Conservation (phyloP, 2,329 filamentous ascomycete genomes). For the Dothideomycetes sp. region DNA sequence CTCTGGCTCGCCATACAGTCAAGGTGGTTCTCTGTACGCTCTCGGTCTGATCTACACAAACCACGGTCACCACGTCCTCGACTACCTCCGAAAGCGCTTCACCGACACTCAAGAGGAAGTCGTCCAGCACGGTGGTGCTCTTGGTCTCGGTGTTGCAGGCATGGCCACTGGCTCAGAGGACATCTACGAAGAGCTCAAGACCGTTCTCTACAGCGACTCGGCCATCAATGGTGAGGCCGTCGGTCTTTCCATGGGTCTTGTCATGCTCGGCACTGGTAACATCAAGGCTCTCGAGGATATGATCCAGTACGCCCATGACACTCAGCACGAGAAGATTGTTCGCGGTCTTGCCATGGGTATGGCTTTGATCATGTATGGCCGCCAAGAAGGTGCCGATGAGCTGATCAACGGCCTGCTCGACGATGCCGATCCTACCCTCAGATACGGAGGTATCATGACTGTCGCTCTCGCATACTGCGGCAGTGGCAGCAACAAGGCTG, state of each 20-base stretch:
- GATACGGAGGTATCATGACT: conserved; percentile 98
- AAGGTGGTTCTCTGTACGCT: conserved; percentile 90
- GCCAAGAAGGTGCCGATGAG: conserved; percentile 88
- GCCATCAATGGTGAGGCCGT: conserved; percentile 96
- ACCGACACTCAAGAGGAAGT: conserved; percentile 74
- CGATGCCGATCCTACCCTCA: conserved; percentile 83
- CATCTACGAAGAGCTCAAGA: conserved; percentile 84
- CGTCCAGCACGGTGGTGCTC: conserved; percentile 89
- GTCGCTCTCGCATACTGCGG: conserved; percentile 95
- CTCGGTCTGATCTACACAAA: conserved; percentile 96
- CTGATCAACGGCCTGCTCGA: conserved; percentile 87
- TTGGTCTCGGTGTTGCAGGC: conserved; percentile 89
- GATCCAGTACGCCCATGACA: conserved; percentile 96
- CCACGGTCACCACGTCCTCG: conserved; percentile 80
- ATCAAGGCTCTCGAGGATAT: conserved; percentile 88
- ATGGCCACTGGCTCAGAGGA: conserved; percentile 91
- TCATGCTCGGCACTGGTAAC: conserved; percentile 98
- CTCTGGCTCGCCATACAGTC: conserved; percentile 82
- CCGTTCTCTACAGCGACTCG: conserved; percentile 82
- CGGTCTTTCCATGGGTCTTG: conserved; percentile 88
- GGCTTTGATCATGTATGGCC: conserved; percentile 96
- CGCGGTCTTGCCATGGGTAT: conserved; percentile 91
- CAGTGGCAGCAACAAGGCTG: conserved; percentile 96
- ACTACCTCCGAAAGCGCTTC: conserved; percentile 69
- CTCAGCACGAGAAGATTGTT: conserved; percentile 97